These are phyloP conservation scores for Microbotryum scabiosae DNA, from an alignment of 1,284 basidiomycete species.

Conservation along the genomic window DNA sequence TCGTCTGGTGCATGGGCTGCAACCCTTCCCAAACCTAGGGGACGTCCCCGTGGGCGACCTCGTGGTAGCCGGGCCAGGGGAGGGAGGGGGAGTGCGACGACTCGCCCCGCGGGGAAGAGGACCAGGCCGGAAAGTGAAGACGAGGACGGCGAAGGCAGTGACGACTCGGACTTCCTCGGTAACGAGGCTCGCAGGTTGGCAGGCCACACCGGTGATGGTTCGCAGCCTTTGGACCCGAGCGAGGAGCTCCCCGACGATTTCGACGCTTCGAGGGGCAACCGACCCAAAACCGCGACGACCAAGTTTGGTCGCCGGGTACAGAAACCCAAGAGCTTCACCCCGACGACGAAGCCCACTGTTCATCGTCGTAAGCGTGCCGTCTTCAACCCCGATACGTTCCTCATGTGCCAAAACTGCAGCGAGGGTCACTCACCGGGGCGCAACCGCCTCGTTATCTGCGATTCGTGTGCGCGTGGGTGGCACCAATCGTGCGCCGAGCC, in stretches of 20 bases:
- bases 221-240: conserved; percentile 8
- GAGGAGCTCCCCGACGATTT: conserved; percentile 26
- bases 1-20: conserved; percentile 12
- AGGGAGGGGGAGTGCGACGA: not conserved
- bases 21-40: conserved; percentile 8
- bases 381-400: not conserved
- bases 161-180: conserved; percentile 4
- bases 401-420: conserved; percentile 23
- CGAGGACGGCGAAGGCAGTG: conserved; percentile 14
- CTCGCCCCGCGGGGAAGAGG: no score
- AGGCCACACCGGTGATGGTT: conserved; percentile 1
- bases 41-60: conserved; percentile 8
- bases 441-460: conserved; percentile 28
- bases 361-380: conserved; percentile 21
- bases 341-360: conserved; percentile 27
- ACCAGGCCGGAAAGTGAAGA: conserved; percentile 4
- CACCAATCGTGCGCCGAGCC: conserved; percentile 24
- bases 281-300: conserved; percentile 17
- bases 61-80: conserved; percentile 18
- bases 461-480: conserved; percentile 20
- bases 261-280: not conserved
- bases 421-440: conserved; percentile 20
- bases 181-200: conserved; percentile 6
- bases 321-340: conserved; percentile 25
- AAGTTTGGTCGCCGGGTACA: conserved; percentile 29